Evolutionary conservation across 139 green algal genomes (phyloP).

Genomic region (Ettlia oleoabundans): DNA sequence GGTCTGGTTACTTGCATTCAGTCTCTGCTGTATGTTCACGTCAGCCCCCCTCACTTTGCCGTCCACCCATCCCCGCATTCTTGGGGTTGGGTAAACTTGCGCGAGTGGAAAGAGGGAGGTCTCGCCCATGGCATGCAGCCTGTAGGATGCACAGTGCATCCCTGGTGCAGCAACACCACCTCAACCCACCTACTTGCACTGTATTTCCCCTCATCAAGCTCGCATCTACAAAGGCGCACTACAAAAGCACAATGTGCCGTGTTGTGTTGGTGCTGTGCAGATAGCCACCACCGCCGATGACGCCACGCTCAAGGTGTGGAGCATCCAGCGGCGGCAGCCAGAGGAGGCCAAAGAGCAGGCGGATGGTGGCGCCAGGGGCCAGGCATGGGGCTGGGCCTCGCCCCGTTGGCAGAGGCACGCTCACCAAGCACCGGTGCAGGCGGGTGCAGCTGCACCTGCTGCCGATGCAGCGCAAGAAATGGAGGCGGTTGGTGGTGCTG

Average conservation of each 20-base stretch:
- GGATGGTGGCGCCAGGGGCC: not conserved
- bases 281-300: conserved; percentile 75
- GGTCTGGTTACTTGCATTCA: not conserved
- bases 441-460: not conserved
- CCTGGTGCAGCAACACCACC: too few species aligned
- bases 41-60: not conserved
- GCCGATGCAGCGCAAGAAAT: not conserved
- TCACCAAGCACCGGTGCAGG: not conserved
- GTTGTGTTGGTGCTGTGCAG: too few species aligned
- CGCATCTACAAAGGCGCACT: too few species aligned
- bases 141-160: too few species aligned
- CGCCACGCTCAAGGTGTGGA: conserved; percentile 67
- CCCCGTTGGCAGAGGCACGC: not conserved
- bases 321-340: conserved; percentile 35
- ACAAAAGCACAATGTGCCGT: too few species aligned
- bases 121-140: too few species aligned
- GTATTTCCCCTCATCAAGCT: not conserved
- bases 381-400: not conserved
- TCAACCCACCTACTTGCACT: not conserved
- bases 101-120: too few species aligned
- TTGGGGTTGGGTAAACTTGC: too few species aligned
- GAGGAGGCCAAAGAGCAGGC: conserved; percentile 26
- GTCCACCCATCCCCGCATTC: not conserved
- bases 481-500: too few species aligned
- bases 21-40: not conserved